Evolutionary conservation across 176 grass and related monocot genomes (phyloP).

Genomic region (Lolium perenne): DNA sequence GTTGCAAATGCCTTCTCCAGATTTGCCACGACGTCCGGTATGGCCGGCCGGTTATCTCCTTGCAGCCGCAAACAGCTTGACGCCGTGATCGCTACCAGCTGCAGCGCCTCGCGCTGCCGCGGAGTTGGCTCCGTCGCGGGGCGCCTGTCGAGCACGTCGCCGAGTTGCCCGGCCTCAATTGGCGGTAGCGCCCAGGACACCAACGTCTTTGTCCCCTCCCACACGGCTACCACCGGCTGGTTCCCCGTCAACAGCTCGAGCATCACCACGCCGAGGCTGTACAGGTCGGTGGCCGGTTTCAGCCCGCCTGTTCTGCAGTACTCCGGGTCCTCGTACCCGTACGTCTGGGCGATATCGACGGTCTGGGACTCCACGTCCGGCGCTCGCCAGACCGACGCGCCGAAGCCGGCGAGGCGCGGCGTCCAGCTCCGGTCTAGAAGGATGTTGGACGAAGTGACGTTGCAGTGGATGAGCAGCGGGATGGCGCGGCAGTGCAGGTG

Average conservation of each 20-base stretch:
- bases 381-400: background rate
- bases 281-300: slow-evolving; percentile 56
- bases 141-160: too few relatives aligned
- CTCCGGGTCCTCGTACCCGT: background rate
- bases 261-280: slow-evolving; percentile 73
- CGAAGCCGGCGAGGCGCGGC: background rate
- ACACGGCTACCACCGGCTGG: too few relatives aligned
- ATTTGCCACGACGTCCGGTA: too few relatives aligned
- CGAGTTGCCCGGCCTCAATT: too few relatives aligned
- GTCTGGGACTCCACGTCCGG: background rate
- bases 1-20: too few relatives aligned
- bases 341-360: background rate
- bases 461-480: background rate
- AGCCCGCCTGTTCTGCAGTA: rapidly evolving
- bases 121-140: too few relatives aligned
- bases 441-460: background rate
- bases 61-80: too few relatives aligned
- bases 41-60: too few relatives aligned
- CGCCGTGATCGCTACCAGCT: too few relatives aligned
- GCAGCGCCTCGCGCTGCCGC: too few relatives aligned
- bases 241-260: slow-evolving; percentile 69
- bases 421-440: background rate
- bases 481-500: background rate
- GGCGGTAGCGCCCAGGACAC: background rate
- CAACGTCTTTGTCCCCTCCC: background rate